Evolutionary conservation across 2,329 filamentous ascomycete species (phyloP).

Genomic region (Camillea tinctor): DNA sequence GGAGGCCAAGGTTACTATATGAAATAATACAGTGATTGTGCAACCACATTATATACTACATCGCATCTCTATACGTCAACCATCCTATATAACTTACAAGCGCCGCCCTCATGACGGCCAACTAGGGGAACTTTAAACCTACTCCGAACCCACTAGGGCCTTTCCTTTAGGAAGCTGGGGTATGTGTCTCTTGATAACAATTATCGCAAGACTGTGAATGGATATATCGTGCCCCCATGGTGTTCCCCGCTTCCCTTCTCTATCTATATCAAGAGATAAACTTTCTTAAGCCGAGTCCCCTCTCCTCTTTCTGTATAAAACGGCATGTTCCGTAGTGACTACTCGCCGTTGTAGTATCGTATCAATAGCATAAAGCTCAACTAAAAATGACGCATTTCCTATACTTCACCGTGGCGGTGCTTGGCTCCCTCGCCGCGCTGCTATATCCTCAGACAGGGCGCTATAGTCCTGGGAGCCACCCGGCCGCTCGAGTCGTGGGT

Average conservation of each 20-base stretch:
- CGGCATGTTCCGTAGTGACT: background rate
- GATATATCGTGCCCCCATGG: background rate
- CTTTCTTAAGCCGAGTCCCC: background rate
- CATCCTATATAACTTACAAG: background rate
- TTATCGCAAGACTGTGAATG: background rate
- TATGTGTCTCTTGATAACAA: background rate
- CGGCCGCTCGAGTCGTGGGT: slow-evolving; percentile 14
- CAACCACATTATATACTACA: too few species aligned
- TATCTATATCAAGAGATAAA: background rate
- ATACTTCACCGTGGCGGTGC: slow-evolving; percentile 16
- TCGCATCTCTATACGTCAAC: too few species aligned
- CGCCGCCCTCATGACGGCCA: background rate
- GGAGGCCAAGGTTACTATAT: too few species aligned
- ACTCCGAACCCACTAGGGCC: background rate
- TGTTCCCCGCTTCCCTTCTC: background rate
- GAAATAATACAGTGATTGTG: too few species aligned
- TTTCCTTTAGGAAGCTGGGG: background rate
- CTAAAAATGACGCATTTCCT: slow-evolving; percentile 17
- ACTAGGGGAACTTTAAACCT: background rate
- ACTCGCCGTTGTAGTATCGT: background rate
- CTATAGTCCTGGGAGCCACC: slow-evolving; percentile 16
- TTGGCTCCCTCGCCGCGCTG: slow-evolving; percentile 19
- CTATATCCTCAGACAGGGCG: slow-evolving; percentile 18
- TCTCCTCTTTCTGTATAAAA: background rate
- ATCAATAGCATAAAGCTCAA: background rate